Base-by-base conservation (phyloP, 192 early-diverging fungal species). In the Rhizophlyctis rosea region DNA sequence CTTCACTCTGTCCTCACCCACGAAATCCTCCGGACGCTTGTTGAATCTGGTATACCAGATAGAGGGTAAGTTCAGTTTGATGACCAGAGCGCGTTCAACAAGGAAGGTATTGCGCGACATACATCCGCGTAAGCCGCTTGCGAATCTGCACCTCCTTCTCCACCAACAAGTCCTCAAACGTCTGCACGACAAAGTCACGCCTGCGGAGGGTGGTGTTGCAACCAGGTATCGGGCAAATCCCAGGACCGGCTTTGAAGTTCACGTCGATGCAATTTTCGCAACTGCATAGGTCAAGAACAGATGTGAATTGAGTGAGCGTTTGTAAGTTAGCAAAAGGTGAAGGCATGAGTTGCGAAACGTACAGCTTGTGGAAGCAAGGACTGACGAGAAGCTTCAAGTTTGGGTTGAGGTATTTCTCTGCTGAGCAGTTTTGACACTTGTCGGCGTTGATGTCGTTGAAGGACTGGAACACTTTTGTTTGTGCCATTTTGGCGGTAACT, bases 291-390 rank as follows among this genome's bases (percentile, higher is more conserved):
- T 3, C 23, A 9, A n/a, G n/a, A n/a, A 13, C 39, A 47, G 39
- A 47, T 31, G 18, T 31, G 4, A 16, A 21, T 0, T 5, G 3
- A 3, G 47, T 31, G 11, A 47, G n/a, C 44, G 44, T 9, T 47
- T n/a, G 9, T n/a, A n/a, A 13, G 11, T n/a, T 24, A 27, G 21
- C 21, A 50, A 47, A 47, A 7, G 31, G 3, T 24, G 30, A 59
- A 50, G 35, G 27, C 14, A 24, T 34, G 34, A 18, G 53, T 32
- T 24, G 50, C 25, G 9, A 23, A 9, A n/a, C 76, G 34, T 76
- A 90, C 92, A 98, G 91, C 71, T 90, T 93, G 80, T 98, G 94
- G 72, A 92, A 95, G 73, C 96, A 98, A 11, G 91, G 91, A 34
- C 88, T 86, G 24, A 95, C 93, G n/a, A 94, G 77, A 31, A 98